These are phyloP conservation scores for Spiromastix sp. DNA, from an alignment of 2,329 filamentous ascomycete species.

Conservation along the genomic window DNA sequence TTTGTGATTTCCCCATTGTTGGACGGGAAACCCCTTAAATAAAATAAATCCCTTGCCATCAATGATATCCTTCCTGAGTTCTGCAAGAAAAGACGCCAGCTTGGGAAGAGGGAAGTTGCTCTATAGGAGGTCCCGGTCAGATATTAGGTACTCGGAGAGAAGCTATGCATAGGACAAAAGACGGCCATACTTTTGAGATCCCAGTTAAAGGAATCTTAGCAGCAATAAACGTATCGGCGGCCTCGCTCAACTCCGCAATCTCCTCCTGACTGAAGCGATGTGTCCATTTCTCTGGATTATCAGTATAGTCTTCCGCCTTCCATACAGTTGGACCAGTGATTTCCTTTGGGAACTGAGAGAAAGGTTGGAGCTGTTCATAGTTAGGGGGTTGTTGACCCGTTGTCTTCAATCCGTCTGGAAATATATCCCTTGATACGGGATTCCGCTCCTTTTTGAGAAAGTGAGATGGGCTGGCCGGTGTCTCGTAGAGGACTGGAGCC, in stretches of 20 bases:
- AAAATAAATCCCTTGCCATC: conserved; percentile 84
- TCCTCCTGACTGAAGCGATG: conserved; percentile 59
- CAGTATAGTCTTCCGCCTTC: conserved; percentile 54
- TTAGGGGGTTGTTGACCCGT: conserved; percentile 64
- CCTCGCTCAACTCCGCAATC: conserved; percentile 53
- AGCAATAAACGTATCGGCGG: conserved; percentile 59
- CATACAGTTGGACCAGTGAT: conserved; percentile 66
- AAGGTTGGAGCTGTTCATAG: conserved; percentile 54
- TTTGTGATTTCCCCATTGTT: conserved; percentile 66
- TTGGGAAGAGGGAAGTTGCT: conserved; percentile 52
- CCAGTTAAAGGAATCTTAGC: conserved; percentile 58
- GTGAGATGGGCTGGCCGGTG: conserved; percentile 3
- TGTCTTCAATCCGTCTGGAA: conserved; percentile 57
- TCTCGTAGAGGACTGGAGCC: conserved; percentile 12
- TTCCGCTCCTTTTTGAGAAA: conserved; percentile 4
- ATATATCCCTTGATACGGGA: conserved; percentile 28
- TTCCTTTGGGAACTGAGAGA: conserved; percentile 58
- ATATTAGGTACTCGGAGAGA: not conserved
- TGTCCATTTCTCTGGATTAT: conserved; percentile 59
- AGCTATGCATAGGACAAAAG: conserved; percentile 3
- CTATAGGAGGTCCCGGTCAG: no score
- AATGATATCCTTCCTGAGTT: conserved; percentile 56
- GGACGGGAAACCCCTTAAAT: conserved; percentile 74
- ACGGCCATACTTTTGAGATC: conserved; percentile 47
- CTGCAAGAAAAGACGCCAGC: conserved; percentile 43